Percentiles rank a stretch among this genome's conserved stretches.
Evolutionary conservation across 176 grass and related monocot genomes (phyloP).

Genomic region (Triticum aestivum): IWGSC_CS_RefSeq_v2.1 NC_057794.1:95940393-95940892

Average conservation of each 20-base stretch:
- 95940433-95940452: slow-evolving; percentile 77
- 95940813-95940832: slow-evolving; percentile 96
- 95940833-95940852: slow-evolving; percentile 93
- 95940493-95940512: slow-evolving; percentile 90
- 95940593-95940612: slow-evolving; percentile 19
- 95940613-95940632: not conserved
- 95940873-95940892: not conserved
- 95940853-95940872: slow-evolving; percentile 12
- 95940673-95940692: slow-evolving; percentile 84
- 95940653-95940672: slow-evolving; percentile 80
- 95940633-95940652: not conserved
- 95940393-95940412: not conserved
- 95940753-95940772: slow-evolving; percentile 73
- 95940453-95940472: slow-evolving; percentile 96
- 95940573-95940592: slow-evolving; percentile 61
- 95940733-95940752: slow-evolving; percentile 93
- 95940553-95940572: slow-evolving; percentile 77
- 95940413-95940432: slow-evolving; percentile 92
- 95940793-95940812: slow-evolving; percentile 87
- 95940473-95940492: slow-evolving; percentile 95
- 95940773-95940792: slow-evolving; percentile 59
- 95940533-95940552: slow-evolving; percentile 81
- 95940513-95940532: slow-evolving; percentile 98
- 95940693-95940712: slow-evolving; percentile 96
- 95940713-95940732: slow-evolving; percentile 94